Conservation (phyloP, 1,139 yeast genomes). For the Nakaseomyces kungkrabaensis region DNA sequence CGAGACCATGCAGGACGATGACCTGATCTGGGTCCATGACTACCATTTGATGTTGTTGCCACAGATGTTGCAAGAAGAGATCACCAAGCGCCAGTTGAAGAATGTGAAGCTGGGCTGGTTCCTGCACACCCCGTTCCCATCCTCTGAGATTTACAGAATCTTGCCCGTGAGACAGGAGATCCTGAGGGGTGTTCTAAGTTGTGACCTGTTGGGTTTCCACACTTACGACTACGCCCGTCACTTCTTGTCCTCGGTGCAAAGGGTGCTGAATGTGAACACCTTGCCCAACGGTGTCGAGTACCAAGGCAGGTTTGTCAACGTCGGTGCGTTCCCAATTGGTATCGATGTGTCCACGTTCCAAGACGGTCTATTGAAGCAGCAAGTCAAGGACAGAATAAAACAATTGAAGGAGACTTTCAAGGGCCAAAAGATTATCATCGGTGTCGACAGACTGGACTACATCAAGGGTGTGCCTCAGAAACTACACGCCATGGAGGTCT, state of each 20-base stretch:
- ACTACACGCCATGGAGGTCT: slow-evolving; percentile 88
- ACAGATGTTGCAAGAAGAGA: slow-evolving; percentile 65
- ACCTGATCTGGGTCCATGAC: slow-evolving; percentile 95
- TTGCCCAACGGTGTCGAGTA: slow-evolving; percentile 86
- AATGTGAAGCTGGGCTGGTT: slow-evolving; percentile 83
- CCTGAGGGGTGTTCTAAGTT: slow-evolving; percentile 79
- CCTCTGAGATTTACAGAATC: slow-evolving; percentile 90
- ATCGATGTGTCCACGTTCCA: slow-evolving; percentile 88
- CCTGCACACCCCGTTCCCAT: slow-evolving; percentile 96
- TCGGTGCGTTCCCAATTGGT: slow-evolving; percentile 98
- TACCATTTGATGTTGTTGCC: slow-evolving; percentile 95
- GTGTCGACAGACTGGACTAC: slow-evolving; percentile 91
- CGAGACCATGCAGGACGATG: slow-evolving; percentile 65
- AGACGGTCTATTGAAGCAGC: slow-evolving; percentile 58
- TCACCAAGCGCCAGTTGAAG: slow-evolving; percentile 30
- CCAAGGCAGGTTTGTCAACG: slow-evolving; percentile 65
- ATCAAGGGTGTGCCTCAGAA: slow-evolving; percentile 98
- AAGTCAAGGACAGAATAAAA: slow-evolving; percentile 56
- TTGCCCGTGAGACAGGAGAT: slow-evolving; percentile 93
- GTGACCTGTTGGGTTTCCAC: slow-evolving; percentile 95
- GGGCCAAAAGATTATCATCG: slow-evolving; percentile 78
- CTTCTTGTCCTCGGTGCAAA: slow-evolving; percentile 81
- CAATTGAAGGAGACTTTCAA: slow-evolving; percentile 53
- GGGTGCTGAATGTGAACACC: slow-evolving; percentile 73
- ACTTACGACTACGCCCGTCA: slow-evolving; percentile 99